Percentiles rank a stretch among this genome's conserved stretches.
These are phyloP conservation scores for Verticillium klebahnii DNA, from an alignment of 2,329 filamentous ascomycete species.

Conservation along the genomic window DNA sequence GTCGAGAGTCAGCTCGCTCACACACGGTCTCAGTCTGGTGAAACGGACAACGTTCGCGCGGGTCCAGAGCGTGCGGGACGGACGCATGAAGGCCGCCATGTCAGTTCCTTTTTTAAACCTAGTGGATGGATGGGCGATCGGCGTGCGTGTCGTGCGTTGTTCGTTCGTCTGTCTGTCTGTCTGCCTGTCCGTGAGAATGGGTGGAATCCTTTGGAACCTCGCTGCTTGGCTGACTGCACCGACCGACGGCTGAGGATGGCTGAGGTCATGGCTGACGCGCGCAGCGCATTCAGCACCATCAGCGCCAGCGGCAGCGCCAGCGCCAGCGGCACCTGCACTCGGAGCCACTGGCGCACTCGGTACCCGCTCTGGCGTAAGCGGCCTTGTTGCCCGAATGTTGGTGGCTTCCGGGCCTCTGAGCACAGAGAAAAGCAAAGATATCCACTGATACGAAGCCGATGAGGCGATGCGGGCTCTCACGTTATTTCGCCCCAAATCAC, in stretches of 20 bases:
- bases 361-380: neutral
- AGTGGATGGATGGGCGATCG: neutral
- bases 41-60: neutral
- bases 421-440: too few species aligned
- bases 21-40: neutral
- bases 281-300: neutral
- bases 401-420: too few species aligned
- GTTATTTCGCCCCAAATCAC: neutral
- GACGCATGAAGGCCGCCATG: neutral
- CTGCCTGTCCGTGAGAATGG: neutral
- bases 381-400: neutral
- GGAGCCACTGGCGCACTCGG: neutral
- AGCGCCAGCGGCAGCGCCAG: too few species aligned
- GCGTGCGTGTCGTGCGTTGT: neutral
- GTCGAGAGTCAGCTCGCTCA: neutral
- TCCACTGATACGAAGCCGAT: neutral
- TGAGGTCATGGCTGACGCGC: neutral
- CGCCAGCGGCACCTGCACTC: neutral
- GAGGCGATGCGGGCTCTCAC: neutral
- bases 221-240: neutral
- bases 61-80: neutral
- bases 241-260: neutral
- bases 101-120: neutral
- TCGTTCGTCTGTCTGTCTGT: neutral
- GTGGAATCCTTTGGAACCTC: neutral